These are phyloP conservation scores for Pneumocystis canis DNA, from an alignment of 1,139 yeast species.

Conservation along the genomic window DNA sequence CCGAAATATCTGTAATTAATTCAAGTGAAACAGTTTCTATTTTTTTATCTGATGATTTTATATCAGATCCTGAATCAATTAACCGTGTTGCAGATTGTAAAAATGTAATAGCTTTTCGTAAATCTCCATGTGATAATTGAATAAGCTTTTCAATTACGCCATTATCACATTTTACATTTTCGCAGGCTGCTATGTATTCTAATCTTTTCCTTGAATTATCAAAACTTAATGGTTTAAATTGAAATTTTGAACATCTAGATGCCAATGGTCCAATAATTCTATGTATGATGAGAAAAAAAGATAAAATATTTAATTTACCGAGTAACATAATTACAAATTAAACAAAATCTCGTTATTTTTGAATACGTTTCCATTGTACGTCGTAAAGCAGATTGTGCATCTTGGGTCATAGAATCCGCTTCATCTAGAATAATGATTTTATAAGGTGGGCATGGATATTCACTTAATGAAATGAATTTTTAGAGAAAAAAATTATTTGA, in stretches of 20 bases:
- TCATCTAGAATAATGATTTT: conserved; percentile 75
- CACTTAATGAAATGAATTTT: conserved; percentile 23
- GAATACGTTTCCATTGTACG: conserved; percentile 95
- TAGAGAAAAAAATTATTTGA: conserved; percentile 25
- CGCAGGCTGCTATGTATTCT: conserved; percentile 40
- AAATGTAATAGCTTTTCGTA: conserved; percentile 82
- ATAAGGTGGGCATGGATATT: conserved; percentile 90
- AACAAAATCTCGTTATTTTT: conserved; percentile 76
- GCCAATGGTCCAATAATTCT: conserved; percentile 91
- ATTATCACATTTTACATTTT: conserved; percentile 34
- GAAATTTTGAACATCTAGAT: conserved; percentile 85
- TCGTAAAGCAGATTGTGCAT: conserved; percentile 89
- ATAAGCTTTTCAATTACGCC: conserved; percentile 49
- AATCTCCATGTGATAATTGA: conserved; percentile 66
- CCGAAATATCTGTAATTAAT: conserved; percentile 62
- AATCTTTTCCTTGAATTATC: conserved; percentile 56
- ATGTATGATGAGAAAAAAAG: background rate
- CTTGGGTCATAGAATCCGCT: conserved; percentile 98
- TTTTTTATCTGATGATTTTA: conserved; percentile 21
- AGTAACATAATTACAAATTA: conserved; percentile 90
- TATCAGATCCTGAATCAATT: conserved; percentile 20
- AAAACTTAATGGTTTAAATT: conserved; percentile 68
- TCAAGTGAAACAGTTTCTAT: conserved; percentile 22
- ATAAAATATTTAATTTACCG: conserved; percentile 13
- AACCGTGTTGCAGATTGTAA: conserved; percentile 76